phyloP scores from a whole-genome alignment of 768 basidiomycete species.

The Amanita subjunquillea region DNA sequence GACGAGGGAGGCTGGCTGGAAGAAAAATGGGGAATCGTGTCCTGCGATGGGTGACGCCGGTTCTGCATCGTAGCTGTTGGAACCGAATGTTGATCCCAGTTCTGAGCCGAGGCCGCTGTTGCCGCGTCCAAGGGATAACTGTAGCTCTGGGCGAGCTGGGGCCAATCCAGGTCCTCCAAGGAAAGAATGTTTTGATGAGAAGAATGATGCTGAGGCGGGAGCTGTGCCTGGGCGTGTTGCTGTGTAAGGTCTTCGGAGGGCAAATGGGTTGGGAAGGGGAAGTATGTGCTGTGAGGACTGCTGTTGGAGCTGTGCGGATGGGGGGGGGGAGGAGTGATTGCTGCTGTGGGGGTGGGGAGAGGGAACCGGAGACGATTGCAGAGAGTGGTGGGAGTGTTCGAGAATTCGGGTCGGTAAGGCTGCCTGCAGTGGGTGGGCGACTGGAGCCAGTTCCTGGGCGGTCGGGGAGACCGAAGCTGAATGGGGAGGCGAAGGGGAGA shows the following conservation, averaged over 20 bases:
- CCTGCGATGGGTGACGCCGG: slow-evolving; percentile 14
- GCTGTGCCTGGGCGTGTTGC: slow-evolving; percentile 62
- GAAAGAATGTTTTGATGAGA: slow-evolving; percentile 38
- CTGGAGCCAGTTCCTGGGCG: slow-evolving; percentile 23
- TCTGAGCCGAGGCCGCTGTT: slow-evolving; percentile 15
- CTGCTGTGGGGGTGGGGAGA: slow-evolving; percentile 33
- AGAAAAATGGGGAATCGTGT: slow-evolving; percentile 62
- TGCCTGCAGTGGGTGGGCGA: slow-evolving; percentile 45
- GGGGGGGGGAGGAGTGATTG: slow-evolving; percentile 24
- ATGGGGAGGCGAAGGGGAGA: slow-evolving; percentile 31
- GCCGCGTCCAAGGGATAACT: slow-evolving; percentile 29
- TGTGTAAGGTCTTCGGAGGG: slow-evolving; percentile 47
- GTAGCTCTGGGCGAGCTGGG: slow-evolving; percentile 21
- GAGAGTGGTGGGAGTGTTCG: slow-evolving; percentile 62
- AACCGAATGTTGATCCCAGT: slow-evolving; percentile 5
- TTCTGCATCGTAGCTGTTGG: slow-evolving; percentile 10
- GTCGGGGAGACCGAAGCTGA: slow-evolving; percentile 20
- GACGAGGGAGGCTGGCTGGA: slow-evolving; percentile 26
- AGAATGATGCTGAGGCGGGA: slow-evolving; percentile 58
- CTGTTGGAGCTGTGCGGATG: slow-evolving; percentile 11
- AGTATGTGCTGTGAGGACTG: slow-evolving; percentile 38
- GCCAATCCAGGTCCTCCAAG: slow-evolving; percentile 43
- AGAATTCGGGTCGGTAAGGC: slow-evolving; percentile 22
- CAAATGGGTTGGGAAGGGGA: slow-evolving; percentile 45
- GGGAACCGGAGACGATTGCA: slow-evolving; percentile 66